Conservation (phyloP, 2,329 filamentous ascomycete genomes). For the Phialophora macrospora region DNA sequence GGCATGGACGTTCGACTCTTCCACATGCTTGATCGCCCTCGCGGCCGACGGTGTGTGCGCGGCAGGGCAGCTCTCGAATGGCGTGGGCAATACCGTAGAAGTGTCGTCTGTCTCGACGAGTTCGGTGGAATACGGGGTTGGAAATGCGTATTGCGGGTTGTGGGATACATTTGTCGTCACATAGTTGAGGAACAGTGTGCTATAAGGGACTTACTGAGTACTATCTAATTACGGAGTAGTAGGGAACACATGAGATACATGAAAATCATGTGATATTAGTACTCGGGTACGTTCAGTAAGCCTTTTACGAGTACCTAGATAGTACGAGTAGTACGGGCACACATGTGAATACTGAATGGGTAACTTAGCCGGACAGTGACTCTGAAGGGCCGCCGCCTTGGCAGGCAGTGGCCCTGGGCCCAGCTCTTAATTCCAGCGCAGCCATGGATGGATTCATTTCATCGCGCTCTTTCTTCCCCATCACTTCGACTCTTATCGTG, state of each 20-base stretch:
- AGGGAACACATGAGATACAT: too few relatives aligned
- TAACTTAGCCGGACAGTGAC: not conserved
- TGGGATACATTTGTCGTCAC: not conserved
- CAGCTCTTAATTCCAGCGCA: slow-evolving; percentile 4
- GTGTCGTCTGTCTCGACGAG: not conserved
- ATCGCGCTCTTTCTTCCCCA: not conserved
- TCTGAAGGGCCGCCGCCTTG: not conserved
- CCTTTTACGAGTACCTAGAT: too few relatives aligned
- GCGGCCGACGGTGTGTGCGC: not conserved
- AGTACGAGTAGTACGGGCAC: too few relatives aligned
- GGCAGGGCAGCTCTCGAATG: not conserved
- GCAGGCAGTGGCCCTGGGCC: not conserved
- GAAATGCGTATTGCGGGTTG: not conserved
- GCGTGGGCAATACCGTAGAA: not conserved
- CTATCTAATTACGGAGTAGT: too few relatives aligned
- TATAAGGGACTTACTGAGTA: too few relatives aligned
- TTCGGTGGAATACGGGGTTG: not conserved
- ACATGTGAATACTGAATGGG: too few relatives aligned
- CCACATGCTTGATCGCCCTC: not conserved
- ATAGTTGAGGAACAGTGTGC: not conserved
- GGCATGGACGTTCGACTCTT: not conserved
- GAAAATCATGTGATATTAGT: too few relatives aligned
- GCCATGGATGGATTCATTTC: not conserved
- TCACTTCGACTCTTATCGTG: slow-evolving; percentile 1
- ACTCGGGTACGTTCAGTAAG: too few relatives aligned